Percentiles rank a stretch among this genome's conserved stretches.
phyloP scores from a whole-genome alignment of 2,329 filamentous ascomycete genomes.

The Exophiala bonariae region DNA sequence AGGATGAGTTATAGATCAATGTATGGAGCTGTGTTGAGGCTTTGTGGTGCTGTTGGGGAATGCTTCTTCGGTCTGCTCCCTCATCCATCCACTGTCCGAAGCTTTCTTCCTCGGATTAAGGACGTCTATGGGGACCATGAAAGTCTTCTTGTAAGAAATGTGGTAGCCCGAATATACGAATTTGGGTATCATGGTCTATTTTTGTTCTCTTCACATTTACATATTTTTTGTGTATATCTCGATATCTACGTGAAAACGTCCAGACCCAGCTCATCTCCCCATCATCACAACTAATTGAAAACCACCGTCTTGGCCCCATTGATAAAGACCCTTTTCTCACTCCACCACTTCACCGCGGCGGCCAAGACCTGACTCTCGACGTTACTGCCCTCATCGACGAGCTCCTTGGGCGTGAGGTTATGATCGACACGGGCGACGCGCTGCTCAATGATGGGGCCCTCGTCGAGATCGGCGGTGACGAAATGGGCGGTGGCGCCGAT shows the following conservation, averaged over 20 bases:
- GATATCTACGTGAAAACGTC: no score
- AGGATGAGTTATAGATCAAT: constrained; percentile 20
- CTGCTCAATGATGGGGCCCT: constrained; percentile 88
- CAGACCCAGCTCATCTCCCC: no score
- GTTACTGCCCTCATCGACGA: constrained; percentile 78
- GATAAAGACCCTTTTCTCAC: constrained; percentile 73
- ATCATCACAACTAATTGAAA: constrained; percentile 58
- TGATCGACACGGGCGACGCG: constrained; percentile 75
- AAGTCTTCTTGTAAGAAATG: no score
- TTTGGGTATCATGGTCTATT: no score
- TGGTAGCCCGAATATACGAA: no score
- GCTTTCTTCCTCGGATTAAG: no score
- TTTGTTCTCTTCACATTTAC: no score
- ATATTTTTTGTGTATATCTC: no score
- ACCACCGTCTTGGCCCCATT: constrained; percentile 81
- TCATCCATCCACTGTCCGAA: no score
- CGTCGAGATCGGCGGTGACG: constrained; percentile 80
- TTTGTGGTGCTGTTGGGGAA: no score
- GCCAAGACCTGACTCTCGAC: constrained; percentile 82
- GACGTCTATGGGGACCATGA: no score
- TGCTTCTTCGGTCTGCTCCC: no score
- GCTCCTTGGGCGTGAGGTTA: constrained; percentile 70
- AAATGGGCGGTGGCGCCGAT: constrained; percentile 85
- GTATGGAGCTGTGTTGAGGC: background rate
- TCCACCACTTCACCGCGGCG: constrained; percentile 80